These are phyloP conservation scores for Metrosideros polymorpha DNA, from an alignment of 441 rosid species.

Conservation along the genomic window DNA sequence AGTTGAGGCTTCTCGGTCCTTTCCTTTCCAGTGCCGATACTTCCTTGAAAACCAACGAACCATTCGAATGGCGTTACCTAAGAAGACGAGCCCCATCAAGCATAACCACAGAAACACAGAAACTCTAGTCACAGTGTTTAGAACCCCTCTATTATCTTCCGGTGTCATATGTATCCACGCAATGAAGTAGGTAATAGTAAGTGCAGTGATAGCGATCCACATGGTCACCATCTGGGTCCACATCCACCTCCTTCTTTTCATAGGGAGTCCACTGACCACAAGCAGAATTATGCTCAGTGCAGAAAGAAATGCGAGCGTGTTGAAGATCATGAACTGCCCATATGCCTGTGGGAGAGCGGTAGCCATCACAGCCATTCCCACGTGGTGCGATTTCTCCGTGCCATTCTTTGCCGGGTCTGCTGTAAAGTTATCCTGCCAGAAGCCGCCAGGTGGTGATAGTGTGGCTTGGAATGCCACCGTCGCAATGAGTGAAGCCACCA, in stretches of 20 bases:
- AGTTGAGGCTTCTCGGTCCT: neutral
- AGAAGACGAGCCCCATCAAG: slow-evolving; percentile 1
- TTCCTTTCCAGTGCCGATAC: neutral
- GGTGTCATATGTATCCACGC: slow-evolving; percentile 12
- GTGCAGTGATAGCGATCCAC: slow-evolving; percentile 5
- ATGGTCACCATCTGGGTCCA: slow-evolving; percentile 13
- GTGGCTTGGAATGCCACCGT: slow-evolving; percentile 8
- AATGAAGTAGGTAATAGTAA: slow-evolving; percentile 3
- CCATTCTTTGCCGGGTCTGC: neutral
- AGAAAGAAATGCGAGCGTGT: slow-evolving; percentile 5
- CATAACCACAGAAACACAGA: slow-evolving; percentile 6
- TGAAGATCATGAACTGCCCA: slow-evolving; percentile 12
- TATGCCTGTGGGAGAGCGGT: neutral
- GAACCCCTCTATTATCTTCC: neutral
- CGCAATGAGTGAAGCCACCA: slow-evolving; percentile 12
- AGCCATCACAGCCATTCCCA: slow-evolving; percentile 8
- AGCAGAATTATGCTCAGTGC: slow-evolving; percentile 11
- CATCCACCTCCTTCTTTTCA: slow-evolving; percentile 7
- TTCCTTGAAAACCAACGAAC: neutral
- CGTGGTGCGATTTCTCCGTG: neutral
- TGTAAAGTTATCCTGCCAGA: slow-evolving; percentile 8
- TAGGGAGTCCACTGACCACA: slow-evolving; percentile 5
- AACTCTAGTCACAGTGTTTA: neutral
- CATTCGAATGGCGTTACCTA: slow-evolving; percentile 3
- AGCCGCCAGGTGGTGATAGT: slow-evolving; percentile 5